Evolutionary conservation across 2,329 filamentous ascomycete genomes (phyloP).

Genomic region (Ascochyta clinopodiicola): DNA sequence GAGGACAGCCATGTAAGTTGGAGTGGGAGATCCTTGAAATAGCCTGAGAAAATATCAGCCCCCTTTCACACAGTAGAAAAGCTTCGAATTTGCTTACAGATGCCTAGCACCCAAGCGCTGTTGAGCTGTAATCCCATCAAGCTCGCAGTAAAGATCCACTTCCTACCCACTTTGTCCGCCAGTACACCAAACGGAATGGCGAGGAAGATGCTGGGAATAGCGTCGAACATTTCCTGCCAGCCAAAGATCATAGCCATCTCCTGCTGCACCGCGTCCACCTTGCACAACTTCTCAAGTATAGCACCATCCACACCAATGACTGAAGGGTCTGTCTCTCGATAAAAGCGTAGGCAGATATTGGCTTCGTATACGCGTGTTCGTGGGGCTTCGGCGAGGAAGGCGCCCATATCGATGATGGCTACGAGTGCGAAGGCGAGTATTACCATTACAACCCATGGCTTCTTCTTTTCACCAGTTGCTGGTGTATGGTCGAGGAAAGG

Average conservation of each 20-base stretch:
- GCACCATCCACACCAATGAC: conserved; percentile 51
- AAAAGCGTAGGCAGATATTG: conserved; percentile 57
- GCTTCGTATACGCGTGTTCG: conserved; percentile 58
- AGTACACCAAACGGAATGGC: conserved; percentile 59
- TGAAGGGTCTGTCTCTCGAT: conserved; percentile 50
- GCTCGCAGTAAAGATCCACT: conserved; percentile 52
- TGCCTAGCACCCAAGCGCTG: conserved; percentile 40
- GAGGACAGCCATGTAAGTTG: conserved; percentile 58
- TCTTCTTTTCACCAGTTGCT: conserved; percentile 24
- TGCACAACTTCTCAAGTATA: conserved; percentile 58
- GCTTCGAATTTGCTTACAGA: conserved; percentile 32
- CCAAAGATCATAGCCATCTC: conserved; percentile 59
- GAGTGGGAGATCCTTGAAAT: conserved; percentile 51
- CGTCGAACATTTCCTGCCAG: conserved; percentile 58
- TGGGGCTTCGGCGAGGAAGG: conserved; percentile 53
- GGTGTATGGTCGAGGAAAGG: conserved; percentile 22
- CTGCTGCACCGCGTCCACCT: conserved; percentile 57
- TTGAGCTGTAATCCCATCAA: conserved; percentile 51
- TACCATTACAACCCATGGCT: conserved; percentile 41
- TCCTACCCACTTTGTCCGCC: conserved; percentile 57
- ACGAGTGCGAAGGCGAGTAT: conserved; percentile 51
- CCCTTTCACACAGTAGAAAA: neutral
- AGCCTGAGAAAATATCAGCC: conserved; percentile 24
- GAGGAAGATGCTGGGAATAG: conserved; percentile 51
- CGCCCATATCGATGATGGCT: conserved; percentile 55